These are phyloP conservation scores for Ascomycota sp. DNA, from an alignment of 2,329 filamentous ascomycete genomes.

Conservation along the genomic window DNA sequence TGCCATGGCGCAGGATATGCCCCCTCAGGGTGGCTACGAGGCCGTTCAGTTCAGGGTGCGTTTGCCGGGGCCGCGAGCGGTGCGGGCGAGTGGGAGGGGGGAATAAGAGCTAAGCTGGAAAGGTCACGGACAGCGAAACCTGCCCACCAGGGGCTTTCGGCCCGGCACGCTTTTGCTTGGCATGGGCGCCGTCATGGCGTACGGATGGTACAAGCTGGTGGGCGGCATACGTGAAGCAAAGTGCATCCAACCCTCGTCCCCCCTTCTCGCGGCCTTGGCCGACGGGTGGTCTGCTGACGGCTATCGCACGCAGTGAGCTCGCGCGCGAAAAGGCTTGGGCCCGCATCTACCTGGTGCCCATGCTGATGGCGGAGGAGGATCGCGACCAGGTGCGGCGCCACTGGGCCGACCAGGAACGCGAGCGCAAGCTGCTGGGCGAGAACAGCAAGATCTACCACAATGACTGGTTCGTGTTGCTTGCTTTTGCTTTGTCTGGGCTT, in stretches of 20 bases:
- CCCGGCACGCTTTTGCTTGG: slow-evolving; percentile 60
- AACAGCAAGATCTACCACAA: slow-evolving; percentile 74
- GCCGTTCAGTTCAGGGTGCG: slow-evolving; percentile 91
- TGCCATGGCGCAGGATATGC: slow-evolving; percentile 94
- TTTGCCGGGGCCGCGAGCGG: too few species aligned
- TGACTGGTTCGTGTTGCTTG: slow-evolving; percentile 46
- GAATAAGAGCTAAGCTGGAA: too few species aligned
- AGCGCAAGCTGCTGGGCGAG: slow-evolving; percentile 75
- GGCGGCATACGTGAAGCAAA: slow-evolving; percentile 77
- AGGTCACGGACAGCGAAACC: slow-evolving; percentile 72
- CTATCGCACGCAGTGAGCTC: slow-evolving; percentile 84
- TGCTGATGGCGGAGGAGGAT: slow-evolving; percentile 92
- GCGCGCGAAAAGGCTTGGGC: slow-evolving; percentile 97
- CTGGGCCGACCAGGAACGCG: slow-evolving; percentile 68
- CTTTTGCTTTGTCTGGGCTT: too few species aligned
- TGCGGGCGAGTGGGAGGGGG: too few species aligned
- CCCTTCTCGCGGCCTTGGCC: neutral
- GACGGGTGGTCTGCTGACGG: too few species aligned
- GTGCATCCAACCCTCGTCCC: slow-evolving; percentile 25
- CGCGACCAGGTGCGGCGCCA: slow-evolving; percentile 79
- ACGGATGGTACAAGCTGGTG: slow-evolving; percentile 75
- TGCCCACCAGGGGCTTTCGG: slow-evolving; percentile 78
- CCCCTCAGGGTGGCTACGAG: slow-evolving; percentile 82
- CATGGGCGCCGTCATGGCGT: slow-evolving; percentile 61
- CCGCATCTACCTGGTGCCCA: slow-evolving; percentile 79